Evolutionary conservation across 139 green algal genomes (phyloP).

Genomic region (Tetraselmis striata): DNA sequence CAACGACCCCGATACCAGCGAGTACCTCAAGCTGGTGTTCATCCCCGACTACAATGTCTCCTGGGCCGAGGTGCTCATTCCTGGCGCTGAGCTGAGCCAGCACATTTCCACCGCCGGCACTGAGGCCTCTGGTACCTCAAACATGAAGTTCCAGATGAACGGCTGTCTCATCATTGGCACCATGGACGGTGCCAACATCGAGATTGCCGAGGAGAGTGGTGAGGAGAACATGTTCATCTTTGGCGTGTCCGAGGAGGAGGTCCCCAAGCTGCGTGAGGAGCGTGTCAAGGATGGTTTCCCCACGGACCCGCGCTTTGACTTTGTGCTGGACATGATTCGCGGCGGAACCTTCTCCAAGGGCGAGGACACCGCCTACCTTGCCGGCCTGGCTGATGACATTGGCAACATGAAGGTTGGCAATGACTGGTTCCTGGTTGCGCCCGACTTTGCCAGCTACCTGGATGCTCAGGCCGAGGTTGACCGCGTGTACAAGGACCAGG

Average conservation of each 20-base stretch:
- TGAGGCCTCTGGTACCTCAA: conserved; percentile 87
- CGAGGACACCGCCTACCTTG: conserved; percentile 28
- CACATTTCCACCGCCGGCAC: conserved; percentile 88
- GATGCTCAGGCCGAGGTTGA: conserved; percentile 76
- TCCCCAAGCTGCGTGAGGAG: conserved; percentile 67
- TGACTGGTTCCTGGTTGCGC: conserved; percentile 95
- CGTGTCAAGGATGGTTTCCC: conserved; percentile 70
- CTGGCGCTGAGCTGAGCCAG: conserved; percentile 71
- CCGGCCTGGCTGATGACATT: conserved; percentile 57
- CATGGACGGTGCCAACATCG: conserved; percentile 97
- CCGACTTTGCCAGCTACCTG: conserved; percentile 93
- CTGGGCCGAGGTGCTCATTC: conserved; percentile 75
- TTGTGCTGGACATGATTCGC: background rate
- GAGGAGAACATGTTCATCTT: conserved; percentile 87
- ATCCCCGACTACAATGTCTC: conserved; percentile 96
- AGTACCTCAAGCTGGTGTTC: conserved; percentile 85
- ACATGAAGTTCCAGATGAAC: conserved; percentile 99
- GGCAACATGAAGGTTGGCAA: conserved; percentile 53
- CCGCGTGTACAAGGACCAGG: conserved; percentile 55
- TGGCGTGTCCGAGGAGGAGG: conserved; percentile 55
- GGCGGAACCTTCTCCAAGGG: background rate
- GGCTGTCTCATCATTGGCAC: conserved; percentile 96
- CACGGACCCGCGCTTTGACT: conserved; percentile 44
- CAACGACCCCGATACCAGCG: conserved; percentile 77
- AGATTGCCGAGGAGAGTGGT: conserved; percentile 88